Base-by-base conservation (phyloP, 2,329 filamentous ascomycete genomes). In the Tolypocladium paradoxum region DNA sequence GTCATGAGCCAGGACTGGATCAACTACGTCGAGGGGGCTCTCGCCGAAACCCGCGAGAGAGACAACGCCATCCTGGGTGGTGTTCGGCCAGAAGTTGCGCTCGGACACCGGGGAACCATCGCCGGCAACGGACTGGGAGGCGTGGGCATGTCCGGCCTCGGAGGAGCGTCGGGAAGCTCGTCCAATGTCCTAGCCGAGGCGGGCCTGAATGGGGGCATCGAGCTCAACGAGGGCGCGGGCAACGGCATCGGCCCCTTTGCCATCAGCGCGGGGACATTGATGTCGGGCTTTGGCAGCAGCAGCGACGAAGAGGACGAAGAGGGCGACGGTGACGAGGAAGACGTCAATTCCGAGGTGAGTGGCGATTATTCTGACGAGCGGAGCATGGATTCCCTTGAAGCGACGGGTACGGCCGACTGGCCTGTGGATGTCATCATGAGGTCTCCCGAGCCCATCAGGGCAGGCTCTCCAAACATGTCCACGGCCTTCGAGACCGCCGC, bases 31-130 rank as follows among this genome's bases (percentile, higher is more conserved):
- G 92, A 97, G 66, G 88, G 92, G 54, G 90, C 90, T 0, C 76
- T 99, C 29, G 88, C 92, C 1, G 92, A 96, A 68, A 99, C 93
- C 0, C 79, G 93, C 53, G 93, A 99, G 71, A 83, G 92, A 57
- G 93, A 99, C 65, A 99, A 99, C 66, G 93, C 93, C n/a, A 96
- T 97, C 51, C 83, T 99, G 6, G 93, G 93, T 48, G 93, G 93
- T 6, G 91, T 97, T 12, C 83, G 93, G 56, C 93, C 93, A 1
- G 93, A 97, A 61, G 87, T 95, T 67, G 87, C 88, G 24, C 81
- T 95, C 61, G 89, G 85, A 43, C 87, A 90, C 63, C 82, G 91
- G 53, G 83, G 85, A 50, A 83, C 84, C 50, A 70, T 78, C 61
- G 73, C 73, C 3, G 72, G 71, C 51, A 73, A 60, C 35, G 68